These are phyloP conservation scores for Pythium angustatum DNA, from an alignment of 352 stramenopile species.

Conservation along the genomic window DNA sequence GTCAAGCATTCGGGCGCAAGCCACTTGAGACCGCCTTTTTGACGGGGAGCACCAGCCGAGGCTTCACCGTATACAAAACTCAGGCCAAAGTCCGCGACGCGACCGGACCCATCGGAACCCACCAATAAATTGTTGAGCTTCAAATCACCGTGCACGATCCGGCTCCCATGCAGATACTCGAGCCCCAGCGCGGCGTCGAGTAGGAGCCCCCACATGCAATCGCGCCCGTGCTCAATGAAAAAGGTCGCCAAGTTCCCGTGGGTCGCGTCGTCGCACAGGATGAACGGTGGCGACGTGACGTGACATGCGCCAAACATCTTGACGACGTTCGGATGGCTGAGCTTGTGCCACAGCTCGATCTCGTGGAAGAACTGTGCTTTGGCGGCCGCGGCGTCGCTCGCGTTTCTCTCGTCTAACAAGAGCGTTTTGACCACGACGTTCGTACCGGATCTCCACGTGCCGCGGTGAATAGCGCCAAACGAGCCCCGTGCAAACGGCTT, in stretches of 20 bases:
- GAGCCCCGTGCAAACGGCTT: slow-evolving; percentile 16
- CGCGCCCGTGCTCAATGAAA: background rate
- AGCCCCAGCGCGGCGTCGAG: slow-evolving; percentile 42
- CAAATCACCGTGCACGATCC: slow-evolving; percentile 59
- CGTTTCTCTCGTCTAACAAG: too few relatives aligned
- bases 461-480: slow-evolving; percentile 21
- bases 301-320: slow-evolving; percentile 40
- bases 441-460: slow-evolving; percentile 21
- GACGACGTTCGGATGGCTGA: slow-evolving; percentile 35
- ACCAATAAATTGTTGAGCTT: slow-evolving; percentile 45
- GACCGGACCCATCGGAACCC: slow-evolving; percentile 26
- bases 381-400: background rate
- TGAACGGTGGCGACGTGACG: slow-evolving; percentile 30
- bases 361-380: slow-evolving; percentile 26
- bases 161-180: slow-evolving; percentile 44
- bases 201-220: slow-evolving; percentile 28
- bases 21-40: too few relatives aligned
- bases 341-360: slow-evolving; percentile 34
- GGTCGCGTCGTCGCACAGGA: slow-evolving; percentile 32
- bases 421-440: slow-evolving; percentile 38
- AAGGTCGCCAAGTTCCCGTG: slow-evolving; percentile 24
- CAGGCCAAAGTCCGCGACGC: slow-evolving; percentile 34
- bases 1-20: too few relatives aligned
- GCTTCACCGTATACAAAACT: slow-evolving; percentile 14
- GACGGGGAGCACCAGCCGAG: background rate